A percentile compares a stretch with the other conserved stretches of the same genome.
Conservation (phyloP, 2,329 filamentous ascomycete species). For the Tolypocladium guangdongense region DNA sequence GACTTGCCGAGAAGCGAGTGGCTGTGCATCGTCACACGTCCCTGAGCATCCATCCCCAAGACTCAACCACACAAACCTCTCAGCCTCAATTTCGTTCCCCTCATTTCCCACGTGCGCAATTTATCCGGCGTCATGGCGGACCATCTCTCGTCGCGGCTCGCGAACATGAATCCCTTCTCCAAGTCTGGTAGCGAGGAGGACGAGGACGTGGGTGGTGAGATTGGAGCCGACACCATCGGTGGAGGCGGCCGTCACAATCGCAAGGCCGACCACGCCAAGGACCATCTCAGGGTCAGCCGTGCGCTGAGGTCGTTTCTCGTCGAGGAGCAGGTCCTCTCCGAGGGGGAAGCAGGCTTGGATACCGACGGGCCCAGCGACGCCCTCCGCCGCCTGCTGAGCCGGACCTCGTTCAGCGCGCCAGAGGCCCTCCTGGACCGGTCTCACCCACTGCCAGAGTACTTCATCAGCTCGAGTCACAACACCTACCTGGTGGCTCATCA, state of each 20-base stretch:
- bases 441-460: conserved; percentile 56
- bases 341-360: conserved; percentile 35
- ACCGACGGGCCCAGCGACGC: conserved; percentile 27
- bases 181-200: conserved; percentile 15
- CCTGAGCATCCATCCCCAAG: not conserved
- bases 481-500: conserved; percentile 63
- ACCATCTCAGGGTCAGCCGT: conserved; percentile 46
- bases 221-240: conserved; percentile 33
- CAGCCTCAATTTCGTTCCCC: not conserved
- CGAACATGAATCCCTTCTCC: conserved; percentile 19
- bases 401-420: conserved; percentile 47
- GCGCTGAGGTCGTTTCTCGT: conserved; percentile 45
- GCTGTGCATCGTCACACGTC: not conserved
- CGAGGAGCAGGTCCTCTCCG: conserved; percentile 37
- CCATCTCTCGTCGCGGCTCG: conserved; percentile 16
- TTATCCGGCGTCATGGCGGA: conserved; percentile 11
- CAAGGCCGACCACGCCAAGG: conserved; percentile 36
- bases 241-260: conserved; percentile 48
- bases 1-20: not conserved
- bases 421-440: conserved; percentile 42
- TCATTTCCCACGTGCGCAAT: not conserved
- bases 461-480: conserved; percentile 63
- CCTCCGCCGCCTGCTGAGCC: conserved; percentile 41
- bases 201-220: conserved; percentile 22
- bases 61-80: not conserved